These are phyloP conservation scores for Kwoniella shivajii DNA, from an alignment of 1,284 basidiomycete genomes.

Conservation along the genomic window DNA sequence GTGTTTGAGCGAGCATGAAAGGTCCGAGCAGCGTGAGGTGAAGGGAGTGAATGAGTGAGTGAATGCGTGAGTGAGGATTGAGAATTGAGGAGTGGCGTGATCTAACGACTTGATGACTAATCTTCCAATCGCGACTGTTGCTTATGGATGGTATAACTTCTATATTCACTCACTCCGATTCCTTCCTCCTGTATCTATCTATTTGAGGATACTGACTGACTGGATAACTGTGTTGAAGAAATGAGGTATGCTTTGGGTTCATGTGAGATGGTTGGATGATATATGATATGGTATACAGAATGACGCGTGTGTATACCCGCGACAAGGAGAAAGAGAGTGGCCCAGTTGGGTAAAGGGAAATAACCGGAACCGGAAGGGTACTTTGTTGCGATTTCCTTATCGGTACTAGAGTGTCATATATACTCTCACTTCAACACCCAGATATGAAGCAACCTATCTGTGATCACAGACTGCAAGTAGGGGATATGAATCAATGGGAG, in stretches of 20 bases:
- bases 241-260: neutral
- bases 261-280: neutral
- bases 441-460: too few relatives aligned
- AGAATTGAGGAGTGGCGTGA: too few relatives aligned
- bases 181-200: too few relatives aligned
- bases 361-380: conserved; percentile 10
- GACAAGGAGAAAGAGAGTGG: neutral
- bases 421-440: too few relatives aligned
- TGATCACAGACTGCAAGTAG: too few relatives aligned
- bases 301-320: neutral
- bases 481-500: too few relatives aligned
- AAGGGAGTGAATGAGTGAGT: too few relatives aligned
- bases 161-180: too few relatives aligned
- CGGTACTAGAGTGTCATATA: too few relatives aligned
- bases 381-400: neutral
- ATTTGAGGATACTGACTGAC: neutral
- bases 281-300: neutral
- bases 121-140: too few relatives aligned
- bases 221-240: neutral
- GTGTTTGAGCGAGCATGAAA: neutral
- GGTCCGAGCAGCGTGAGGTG: neutral
- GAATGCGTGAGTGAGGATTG: too few relatives aligned
- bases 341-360: neutral
- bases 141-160: too few relatives aligned
- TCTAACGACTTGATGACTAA: conserved; percentile 1